A percentile compares a stretch with the other conserved stretches of the same genome.
These are phyloP conservation scores for Miamiensis avidus DNA, from an alignment of 169 alveolate species.

Conservation along the genomic window DNA sequence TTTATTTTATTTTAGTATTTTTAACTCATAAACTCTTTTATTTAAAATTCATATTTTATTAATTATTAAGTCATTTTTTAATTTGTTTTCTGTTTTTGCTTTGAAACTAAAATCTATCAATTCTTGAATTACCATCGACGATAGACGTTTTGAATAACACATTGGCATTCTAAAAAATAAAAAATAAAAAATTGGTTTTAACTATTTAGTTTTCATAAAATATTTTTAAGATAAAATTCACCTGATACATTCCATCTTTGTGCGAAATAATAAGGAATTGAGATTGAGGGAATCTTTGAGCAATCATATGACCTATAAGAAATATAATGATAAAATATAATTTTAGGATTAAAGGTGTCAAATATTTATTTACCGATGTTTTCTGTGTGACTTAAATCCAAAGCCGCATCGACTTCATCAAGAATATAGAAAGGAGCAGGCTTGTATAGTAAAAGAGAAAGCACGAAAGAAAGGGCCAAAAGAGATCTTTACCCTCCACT, in stretches of 20 bases:
- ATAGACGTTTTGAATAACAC: conserved; percentile 94
- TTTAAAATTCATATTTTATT: too few relatives aligned
- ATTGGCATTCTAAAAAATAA: conserved; percentile 92
- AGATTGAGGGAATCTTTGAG: conserved; percentile 95
- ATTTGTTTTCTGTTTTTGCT: conserved; percentile 13
- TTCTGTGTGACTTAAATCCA: conserved; percentile 98
- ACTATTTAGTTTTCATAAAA: background rate
- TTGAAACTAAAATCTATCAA: conserved; percentile 59
- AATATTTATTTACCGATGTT: conserved; percentile 84
- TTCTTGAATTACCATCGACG: conserved; percentile 88
- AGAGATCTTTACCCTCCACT: conserved; percentile 92
- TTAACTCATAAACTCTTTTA: too few relatives aligned
- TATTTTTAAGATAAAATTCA: background rate
- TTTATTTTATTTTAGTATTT: too few relatives aligned
- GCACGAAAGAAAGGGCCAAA: conserved; percentile 96
- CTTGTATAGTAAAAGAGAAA: conserved; percentile 95
- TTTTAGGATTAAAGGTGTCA: background rate
- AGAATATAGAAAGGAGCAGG: conserved; percentile 99
- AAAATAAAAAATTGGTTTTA: background rate
- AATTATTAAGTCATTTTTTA: too few relatives aligned
- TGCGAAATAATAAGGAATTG: conserved; percentile 96
- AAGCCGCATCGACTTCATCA: conserved; percentile 99
- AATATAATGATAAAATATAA: background rate
- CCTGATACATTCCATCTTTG: conserved; percentile 96
- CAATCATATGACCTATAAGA: conserved; percentile 92